phyloP scores from a whole-genome alignment of 2,329 filamentous ascomycete genomes.

The Monilinia laxa region DNA sequence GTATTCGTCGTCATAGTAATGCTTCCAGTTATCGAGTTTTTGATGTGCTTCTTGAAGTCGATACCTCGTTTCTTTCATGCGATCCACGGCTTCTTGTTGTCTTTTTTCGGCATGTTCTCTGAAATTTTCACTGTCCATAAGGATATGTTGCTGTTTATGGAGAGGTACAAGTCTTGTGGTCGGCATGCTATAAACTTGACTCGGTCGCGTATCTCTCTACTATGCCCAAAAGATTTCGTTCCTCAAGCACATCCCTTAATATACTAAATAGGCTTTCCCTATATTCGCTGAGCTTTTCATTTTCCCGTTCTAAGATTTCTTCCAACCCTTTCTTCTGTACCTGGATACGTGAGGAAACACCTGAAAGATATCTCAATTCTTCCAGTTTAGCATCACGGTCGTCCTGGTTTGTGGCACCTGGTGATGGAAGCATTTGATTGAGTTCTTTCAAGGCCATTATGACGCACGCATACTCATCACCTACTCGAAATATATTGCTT shows the following conservation, averaged over 20 bases:
- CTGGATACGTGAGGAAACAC: background rate
- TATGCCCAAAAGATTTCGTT: background rate
- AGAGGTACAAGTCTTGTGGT: background rate
- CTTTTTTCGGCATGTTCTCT: background rate
- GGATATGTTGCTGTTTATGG: background rate
- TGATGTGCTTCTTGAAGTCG: slow-evolving; percentile 14
- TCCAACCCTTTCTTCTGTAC: background rate
- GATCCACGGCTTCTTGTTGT: slow-evolving; percentile 7
- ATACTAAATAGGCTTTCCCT: background rate
- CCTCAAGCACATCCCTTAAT: background rate
- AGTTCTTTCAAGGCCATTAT: background rate
- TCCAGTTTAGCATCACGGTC: background rate
- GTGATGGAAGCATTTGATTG: background rate
- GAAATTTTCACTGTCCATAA: background rate
- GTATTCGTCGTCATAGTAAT: slow-evolving; percentile 22
- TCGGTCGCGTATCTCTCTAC: background rate
- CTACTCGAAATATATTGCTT: background rate
- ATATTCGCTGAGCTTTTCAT: background rate
- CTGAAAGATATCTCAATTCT: background rate
- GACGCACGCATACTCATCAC: background rate
- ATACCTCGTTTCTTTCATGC: slow-evolving; percentile 7
- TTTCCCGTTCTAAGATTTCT: background rate
- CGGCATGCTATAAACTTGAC: background rate
- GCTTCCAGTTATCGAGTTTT: slow-evolving; percentile 25
- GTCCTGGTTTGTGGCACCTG: background rate